Evolutionary conservation across 208 protist species (phyloP).

Genomic region (Trypanosoma avium): DNA sequence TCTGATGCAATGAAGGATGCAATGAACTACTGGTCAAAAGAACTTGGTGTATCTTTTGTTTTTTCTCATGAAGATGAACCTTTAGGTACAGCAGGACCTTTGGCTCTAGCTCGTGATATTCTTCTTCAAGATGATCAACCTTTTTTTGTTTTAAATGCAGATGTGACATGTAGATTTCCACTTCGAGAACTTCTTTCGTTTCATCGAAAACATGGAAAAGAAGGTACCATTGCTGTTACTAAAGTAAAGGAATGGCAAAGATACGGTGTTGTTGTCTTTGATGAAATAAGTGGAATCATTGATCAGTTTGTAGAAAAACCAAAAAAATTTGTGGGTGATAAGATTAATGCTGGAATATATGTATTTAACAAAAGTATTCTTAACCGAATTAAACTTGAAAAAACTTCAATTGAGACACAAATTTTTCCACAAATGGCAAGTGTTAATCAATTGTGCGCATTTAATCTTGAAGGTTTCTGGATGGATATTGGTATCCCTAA

Average conservation of each 20-base stretch:
- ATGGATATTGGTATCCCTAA: conserved; percentile 98
- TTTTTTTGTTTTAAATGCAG: conserved; percentile 98
- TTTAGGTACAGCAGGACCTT: conserved; percentile 97
- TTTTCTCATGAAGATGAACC: conserved; percentile 95
- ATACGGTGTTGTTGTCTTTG: conserved; percentile 97
- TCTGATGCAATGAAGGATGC: conserved; percentile 94
- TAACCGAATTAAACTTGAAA: conserved; percentile 89
- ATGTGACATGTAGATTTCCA: conserved; percentile 96
- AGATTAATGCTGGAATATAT: conserved; percentile 98
- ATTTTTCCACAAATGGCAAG: conserved; percentile 96
- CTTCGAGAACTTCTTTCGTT: conserved; percentile 93
- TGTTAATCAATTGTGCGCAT: conserved; percentile 93
- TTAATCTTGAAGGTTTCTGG: conserved; percentile 96
- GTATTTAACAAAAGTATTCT: conserved; percentile 96
- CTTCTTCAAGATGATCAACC: conserved; percentile 86
- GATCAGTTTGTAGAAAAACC: conserved; percentile 97
- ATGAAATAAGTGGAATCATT: conserved; percentile 85
- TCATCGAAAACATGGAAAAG: conserved; percentile 93
- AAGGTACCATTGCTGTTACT: conserved; percentile 97
- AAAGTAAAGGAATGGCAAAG: conserved; percentile 96
- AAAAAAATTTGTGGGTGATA: conserved; percentile 94
- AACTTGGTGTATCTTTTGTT: conserved; percentile 93
- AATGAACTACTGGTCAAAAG: conserved; percentile 82
- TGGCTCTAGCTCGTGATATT: conserved; percentile 92
- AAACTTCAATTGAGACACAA: conserved; percentile 96